Conservation (phyloP, 495 filamentous ascomycete species). For the Xylaria intraflava region DNA sequence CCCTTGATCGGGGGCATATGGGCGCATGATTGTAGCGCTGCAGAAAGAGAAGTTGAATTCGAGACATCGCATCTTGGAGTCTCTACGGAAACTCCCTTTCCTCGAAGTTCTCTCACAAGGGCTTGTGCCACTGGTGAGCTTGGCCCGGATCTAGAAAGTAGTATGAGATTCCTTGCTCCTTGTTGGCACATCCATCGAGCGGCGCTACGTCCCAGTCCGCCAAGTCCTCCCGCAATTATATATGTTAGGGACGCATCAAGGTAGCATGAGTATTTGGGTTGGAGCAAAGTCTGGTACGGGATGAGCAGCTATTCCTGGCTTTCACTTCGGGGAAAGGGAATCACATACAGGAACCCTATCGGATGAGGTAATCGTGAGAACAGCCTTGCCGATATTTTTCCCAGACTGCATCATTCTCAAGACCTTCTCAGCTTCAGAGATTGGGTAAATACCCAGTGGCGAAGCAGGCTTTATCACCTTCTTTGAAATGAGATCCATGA, state of each 20-base stretch:
- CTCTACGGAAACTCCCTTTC: conserved; percentile 18
- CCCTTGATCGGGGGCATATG: conserved; percentile 47
- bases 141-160: conserved; percentile 45
- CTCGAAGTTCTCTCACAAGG: conserved; percentile 18
- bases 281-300: too few species aligned
- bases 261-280: too few species aligned
- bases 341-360: too few species aligned
- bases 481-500: too few species aligned
- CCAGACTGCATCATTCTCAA: too few species aligned
- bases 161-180: conserved; percentile 47
- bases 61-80: conserved; percentile 36
- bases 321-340: too few species aligned
- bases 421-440: too few species aligned
- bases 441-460: too few species aligned
- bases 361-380: too few species aligned
- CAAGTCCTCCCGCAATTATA: conserved; percentile 49
- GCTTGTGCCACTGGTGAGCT: conserved; percentile 11
- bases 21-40: conserved; percentile 17
- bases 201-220: conserved; percentile 51
- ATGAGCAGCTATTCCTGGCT: too few species aligned
- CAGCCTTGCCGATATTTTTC: too few species aligned
- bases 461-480: too few species aligned
- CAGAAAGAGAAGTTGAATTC: conserved; percentile 1
- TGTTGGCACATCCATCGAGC: conserved; percentile 43
- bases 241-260: conserved; percentile 39